A percentile compares a stretch with the other conserved stretches of the same genome.
Evolutionary conservation across 129 eudicot species (phyloP).

Genomic region (Pseudognaphalium luteoalbum): DNA sequence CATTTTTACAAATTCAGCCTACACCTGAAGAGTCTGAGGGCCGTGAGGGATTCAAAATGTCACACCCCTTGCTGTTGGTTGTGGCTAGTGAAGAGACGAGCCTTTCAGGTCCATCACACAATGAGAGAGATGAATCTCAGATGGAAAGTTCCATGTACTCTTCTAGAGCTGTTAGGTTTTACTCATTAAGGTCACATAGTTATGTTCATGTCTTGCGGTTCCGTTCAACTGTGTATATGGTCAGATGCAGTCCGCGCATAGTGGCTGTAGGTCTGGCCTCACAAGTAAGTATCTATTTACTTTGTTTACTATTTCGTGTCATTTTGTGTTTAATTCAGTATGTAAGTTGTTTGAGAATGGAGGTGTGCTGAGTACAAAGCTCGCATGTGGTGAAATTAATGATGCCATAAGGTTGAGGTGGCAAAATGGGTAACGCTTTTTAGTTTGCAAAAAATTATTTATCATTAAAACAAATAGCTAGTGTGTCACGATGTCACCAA

Average conservation of each 20-base stretch:
- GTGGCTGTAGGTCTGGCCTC: constrained; percentile 95
- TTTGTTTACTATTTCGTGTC: not conserved
- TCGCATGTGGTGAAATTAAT: constrained; percentile 11
- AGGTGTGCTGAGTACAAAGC: constrained; percentile 15
- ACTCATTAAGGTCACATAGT: constrained; percentile 78
- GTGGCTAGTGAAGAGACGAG: constrained; percentile 80
- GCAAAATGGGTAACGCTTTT: not conserved
- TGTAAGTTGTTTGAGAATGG: constrained; percentile 11
- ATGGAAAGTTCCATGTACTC: constrained; percentile 49
- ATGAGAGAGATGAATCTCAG: constrained; percentile 61
- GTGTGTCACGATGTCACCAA: not conserved
- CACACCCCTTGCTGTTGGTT: constrained; percentile 88
- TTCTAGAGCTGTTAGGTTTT: constrained; percentile 82
- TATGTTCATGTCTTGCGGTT: constrained; percentile 83
- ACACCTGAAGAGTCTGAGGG: constrained; percentile 55
- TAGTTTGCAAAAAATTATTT: not conserved
- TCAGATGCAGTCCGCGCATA: constrained; percentile 88
- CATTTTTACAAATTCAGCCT: constrained; percentile 90
- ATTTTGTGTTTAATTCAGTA: constrained; percentile 18
- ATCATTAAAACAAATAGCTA: not conserved
- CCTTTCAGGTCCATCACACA: constrained; percentile 40
- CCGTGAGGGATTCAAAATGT: constrained; percentile 59
- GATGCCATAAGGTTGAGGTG: constrained; percentile 20
- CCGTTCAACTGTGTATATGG: constrained; percentile 86
- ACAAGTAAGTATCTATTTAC: constrained; percentile 58